Conservation (phyloP, 306 rosid genomes). For the Neltuma alba region DNA sequence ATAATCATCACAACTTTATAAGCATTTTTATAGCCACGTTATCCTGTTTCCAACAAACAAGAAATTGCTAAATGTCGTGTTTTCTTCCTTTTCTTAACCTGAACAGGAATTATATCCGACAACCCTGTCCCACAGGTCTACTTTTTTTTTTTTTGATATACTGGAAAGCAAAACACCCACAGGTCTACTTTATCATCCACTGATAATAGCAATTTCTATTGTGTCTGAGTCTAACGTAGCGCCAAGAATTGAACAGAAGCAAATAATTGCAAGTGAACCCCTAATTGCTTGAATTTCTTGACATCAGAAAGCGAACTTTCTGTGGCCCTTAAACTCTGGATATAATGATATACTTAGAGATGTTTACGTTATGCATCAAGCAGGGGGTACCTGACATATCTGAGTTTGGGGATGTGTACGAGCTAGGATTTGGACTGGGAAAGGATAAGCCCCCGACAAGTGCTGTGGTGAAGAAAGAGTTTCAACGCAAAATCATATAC, state of each 20-base stretch:
- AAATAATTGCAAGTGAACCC: constrained; percentile 25
- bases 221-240: constrained; percentile 2
- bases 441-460: constrained; percentile 80
- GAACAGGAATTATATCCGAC: constrained; percentile 37
- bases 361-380: constrained; percentile 18
- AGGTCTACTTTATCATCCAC: constrained; percentile 19
- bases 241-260: constrained; percentile 42
- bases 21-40: constrained; percentile 30
- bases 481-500: constrained; percentile 70
- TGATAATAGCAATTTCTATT: constrained; percentile 12
- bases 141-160: no score
- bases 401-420: constrained; percentile 73
- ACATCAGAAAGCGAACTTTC: constrained; percentile 12
- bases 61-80: constrained; percentile 15
- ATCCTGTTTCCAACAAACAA: constrained; percentile 39
- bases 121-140: constrained; percentile 29
- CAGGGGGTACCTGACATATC: constrained; percentile 89
- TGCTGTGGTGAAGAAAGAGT: constrained; percentile 71
- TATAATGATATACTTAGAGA: constrained; percentile 10
- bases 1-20: constrained; percentile 52
- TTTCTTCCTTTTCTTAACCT: constrained; percentile 18
- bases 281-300: constrained; percentile 23
- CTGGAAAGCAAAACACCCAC: no score
- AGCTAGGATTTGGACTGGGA: constrained; percentile 77
- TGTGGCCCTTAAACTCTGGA: neutral